Evolutionary conservation across 495 filamentous ascomycete genomes (phyloP).

Genomic region (Xylaria scruposa): DNA sequence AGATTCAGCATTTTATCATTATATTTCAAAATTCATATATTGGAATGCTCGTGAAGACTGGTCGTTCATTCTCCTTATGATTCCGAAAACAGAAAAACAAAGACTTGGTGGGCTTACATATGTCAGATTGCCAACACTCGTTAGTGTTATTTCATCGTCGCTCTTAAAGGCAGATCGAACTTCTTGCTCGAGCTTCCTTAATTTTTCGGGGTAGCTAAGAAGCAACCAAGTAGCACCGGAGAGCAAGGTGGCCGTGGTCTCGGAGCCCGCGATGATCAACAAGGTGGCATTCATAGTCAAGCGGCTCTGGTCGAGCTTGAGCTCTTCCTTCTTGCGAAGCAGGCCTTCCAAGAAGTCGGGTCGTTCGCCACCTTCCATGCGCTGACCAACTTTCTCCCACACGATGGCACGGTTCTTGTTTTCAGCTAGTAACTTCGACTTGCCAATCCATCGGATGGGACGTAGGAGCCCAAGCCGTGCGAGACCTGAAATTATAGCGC

Average conservation of each 20-base stretch:
- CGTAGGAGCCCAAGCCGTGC: conserved; percentile 23
- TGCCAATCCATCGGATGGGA: background rate
- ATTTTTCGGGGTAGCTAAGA: conserved; percentile 48
- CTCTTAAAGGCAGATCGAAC: conserved; percentile 57
- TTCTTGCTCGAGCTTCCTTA: conserved; percentile 56
- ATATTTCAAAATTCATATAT: background rate
- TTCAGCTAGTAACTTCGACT: conserved; percentile 34
- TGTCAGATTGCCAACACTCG: conserved; percentile 50
- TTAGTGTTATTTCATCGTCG: conserved; percentile 59
- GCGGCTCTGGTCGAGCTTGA: conserved; percentile 35
- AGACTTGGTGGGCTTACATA: conserved; percentile 41
- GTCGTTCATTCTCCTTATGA: background rate
- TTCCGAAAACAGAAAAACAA: background rate
- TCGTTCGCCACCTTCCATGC: conserved; percentile 50
- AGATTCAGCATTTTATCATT: background rate
- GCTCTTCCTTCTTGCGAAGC: conserved; percentile 52
- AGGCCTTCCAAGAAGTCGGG: conserved; percentile 58
- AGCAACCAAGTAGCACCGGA: conserved; percentile 60
- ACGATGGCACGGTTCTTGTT: conserved; percentile 44
- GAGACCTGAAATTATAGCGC: conserved; percentile 32
- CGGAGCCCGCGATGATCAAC: conserved; percentile 57
- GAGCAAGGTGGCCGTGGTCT: conserved; percentile 67
- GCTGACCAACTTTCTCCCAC: conserved; percentile 46
- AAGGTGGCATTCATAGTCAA: conserved; percentile 44
- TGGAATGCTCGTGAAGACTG: background rate